Evolutionary conservation across 1,284 basidiomycete genomes (phyloP).

Genomic region (Tylopilus sp.): DNA sequence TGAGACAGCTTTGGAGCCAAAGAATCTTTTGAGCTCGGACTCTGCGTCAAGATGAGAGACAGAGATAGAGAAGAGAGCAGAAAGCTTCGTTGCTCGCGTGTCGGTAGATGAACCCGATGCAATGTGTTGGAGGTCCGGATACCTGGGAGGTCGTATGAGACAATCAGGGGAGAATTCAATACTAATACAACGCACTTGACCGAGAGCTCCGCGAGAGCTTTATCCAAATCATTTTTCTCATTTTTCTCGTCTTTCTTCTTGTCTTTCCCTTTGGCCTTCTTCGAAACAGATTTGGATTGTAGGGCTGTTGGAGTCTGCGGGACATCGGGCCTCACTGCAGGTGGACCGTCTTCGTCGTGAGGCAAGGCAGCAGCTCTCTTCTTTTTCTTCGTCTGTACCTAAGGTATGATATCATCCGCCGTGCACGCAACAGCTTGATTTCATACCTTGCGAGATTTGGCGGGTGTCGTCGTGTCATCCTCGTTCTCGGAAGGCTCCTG

Average conservation of each 20-base stretch:
- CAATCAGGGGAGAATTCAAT: neutral
- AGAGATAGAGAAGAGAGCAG: constrained; percentile 69
- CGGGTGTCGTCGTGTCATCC: constrained; percentile 25
- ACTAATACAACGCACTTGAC: constrained; percentile 50
- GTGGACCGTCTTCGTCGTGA: constrained; percentile 9
- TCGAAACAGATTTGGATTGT: constrained; percentile 34
- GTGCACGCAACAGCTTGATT: neutral
- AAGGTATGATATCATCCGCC: neutral
- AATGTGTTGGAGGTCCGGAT: constrained; percentile 49
- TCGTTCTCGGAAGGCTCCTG: constrained; percentile 34
- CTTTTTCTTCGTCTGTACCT: constrained; percentile 45
- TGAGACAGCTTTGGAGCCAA: constrained; percentile 81
- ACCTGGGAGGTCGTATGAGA: constrained; percentile 34
- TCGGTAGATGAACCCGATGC: constrained; percentile 16
- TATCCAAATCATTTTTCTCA: constrained; percentile 76
- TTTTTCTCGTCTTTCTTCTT: constrained; percentile 57
- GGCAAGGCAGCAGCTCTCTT: constrained; percentile 37
- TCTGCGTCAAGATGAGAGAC: constrained; percentile 78
- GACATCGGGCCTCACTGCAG: constrained; percentile 15
- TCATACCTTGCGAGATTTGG: constrained; percentile 45
- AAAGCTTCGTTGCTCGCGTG: constrained; percentile 34
- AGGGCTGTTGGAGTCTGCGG: constrained; percentile 6
- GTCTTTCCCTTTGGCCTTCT: constrained; percentile 59
- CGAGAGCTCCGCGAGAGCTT: constrained; percentile 76
- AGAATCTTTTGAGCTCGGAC: constrained; percentile 86